These are phyloP conservation scores for Wickerhamiella galacta DNA, from an alignment of 805 yeast species.

Conservation along the genomic window DNA sequence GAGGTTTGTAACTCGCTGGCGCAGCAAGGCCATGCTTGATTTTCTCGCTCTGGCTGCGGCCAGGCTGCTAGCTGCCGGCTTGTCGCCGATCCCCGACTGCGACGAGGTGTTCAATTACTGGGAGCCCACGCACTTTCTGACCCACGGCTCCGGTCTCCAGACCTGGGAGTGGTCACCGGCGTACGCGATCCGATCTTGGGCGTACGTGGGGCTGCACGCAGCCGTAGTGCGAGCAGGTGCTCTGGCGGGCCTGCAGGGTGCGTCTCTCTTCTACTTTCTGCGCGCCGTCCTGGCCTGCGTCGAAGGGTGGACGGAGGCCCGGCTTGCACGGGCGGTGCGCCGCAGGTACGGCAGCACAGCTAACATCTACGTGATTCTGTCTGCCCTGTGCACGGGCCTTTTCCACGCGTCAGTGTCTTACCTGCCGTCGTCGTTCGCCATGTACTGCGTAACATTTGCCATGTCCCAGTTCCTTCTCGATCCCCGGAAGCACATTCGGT, in stretches of 20 bases:
- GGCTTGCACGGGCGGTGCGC: constrained; percentile 29
- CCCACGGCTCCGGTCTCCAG: constrained; percentile 75
- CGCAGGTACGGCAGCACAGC: constrained; percentile 27
- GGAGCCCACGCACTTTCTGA: constrained; percentile 73
- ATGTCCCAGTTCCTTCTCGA: constrained; percentile 5
- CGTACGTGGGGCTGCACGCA: constrained; percentile 40
- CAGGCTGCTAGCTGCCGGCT: constrained; percentile 27
- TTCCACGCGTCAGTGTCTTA: constrained; percentile 77
- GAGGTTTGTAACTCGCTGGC: too few relatives aligned
- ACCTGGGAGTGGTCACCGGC: constrained; percentile 95
- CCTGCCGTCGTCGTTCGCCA: constrained; percentile 67
- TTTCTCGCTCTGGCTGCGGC: constrained; percentile 12
- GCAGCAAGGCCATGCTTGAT: constrained; percentile 1
- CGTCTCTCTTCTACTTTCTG: constrained; percentile 33
- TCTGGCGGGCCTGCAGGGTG: constrained; percentile 11
- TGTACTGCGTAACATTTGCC: constrained; percentile 28
- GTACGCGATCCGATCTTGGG: constrained; percentile 75
- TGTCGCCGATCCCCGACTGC: constrained; percentile 71
- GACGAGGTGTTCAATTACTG: constrained; percentile 88
- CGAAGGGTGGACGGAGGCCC: constrained; percentile 36
- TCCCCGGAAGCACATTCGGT: constrained; percentile 7
- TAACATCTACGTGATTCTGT: constrained; percentile 45
- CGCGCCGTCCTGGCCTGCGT: constrained; percentile 29
- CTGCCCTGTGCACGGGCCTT: constrained; percentile 57
- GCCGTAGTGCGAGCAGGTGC: constrained; percentile 11